Base-by-base conservation (phyloP, 306 rosid species). In the Medicago ruthenica region DNA sequence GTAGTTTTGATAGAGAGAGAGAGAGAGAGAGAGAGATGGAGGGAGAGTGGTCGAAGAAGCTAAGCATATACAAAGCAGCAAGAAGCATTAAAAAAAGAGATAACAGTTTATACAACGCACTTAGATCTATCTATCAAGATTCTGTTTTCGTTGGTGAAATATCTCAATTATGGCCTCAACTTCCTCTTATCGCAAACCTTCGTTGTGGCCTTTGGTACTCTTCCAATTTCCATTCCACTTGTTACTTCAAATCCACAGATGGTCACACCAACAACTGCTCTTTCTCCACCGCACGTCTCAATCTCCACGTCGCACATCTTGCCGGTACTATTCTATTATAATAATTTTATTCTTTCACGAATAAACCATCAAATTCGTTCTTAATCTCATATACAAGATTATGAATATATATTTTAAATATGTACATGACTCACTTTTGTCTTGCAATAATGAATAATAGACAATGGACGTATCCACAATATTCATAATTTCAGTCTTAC, bases 221-320 rank as follows among this genome's bases (percentile, higher is more conserved):
- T 4, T 65, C 87, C 40, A 78, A 58, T 8, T 92, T 95, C 79
- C 89, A 90, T 64, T 82, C 92, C 40, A 81, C 88, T n/a, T 95
- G 96, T 77, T 95, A 95, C 83, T 95, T 95, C 86, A 92, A 95
- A 61, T 95, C 97, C 86, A 92, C 98, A 58, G 97, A 95, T 54
- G 98, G 97, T 83, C 97, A 95, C 88, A 86, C 77, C 87, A 90
- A 95, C 69, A 95, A 92, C 21, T 89, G 92, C 64, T 90, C 97
- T 76, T 92, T 95, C 91, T 87, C 37, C 73, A 92, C 93, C 27
- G 85, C 97, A 17, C 94, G 97, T 77, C 98, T 95, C 84, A 95
- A 92, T 37, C 90, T 92, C 77, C 97, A 95, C 37, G 84, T 90
- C 1, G 95, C 98, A 7, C 96, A 63, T 3, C 97, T 95, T 21